These are phyloP conservation scores for Geosmithia flava DNA, from an alignment of 2,329 filamentous ascomycete genomes.

Conservation along the genomic window DNA sequence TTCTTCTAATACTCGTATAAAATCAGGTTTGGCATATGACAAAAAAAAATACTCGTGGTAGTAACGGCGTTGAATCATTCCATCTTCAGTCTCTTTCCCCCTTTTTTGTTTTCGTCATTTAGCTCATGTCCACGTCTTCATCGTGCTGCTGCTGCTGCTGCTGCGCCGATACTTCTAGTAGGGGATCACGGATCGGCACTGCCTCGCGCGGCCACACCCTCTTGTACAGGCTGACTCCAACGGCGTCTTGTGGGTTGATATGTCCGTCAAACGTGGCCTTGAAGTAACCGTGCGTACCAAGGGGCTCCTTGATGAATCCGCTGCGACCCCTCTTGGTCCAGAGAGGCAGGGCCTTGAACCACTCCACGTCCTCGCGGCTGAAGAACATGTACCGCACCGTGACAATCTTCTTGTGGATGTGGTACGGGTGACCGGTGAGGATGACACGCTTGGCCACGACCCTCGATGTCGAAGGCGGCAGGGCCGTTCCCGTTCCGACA, in stretches of 20 bases:
- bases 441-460: slow-evolving; percentile 91
- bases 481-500: slow-evolving; percentile 75
- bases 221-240: slow-evolving; percentile 85
- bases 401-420: slow-evolving; percentile 96
- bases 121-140: slow-evolving; percentile 22
- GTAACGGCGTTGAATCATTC: slow-evolving; percentile 3
- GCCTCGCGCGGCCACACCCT: slow-evolving; percentile 69
- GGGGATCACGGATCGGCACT: slow-evolving; percentile 26
- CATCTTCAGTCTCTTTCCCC: not conserved
- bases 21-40: not conserved
- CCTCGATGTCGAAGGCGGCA: slow-evolving; percentile 63
- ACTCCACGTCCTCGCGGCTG: slow-evolving; percentile 85
- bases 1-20: not conserved
- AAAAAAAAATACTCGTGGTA: not conserved
- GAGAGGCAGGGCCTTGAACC: slow-evolving; percentile 93
- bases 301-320: slow-evolving; percentile 84
- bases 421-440: slow-evolving; percentile 90
- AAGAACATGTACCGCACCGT: slow-evolving; percentile 99
- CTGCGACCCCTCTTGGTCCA: slow-evolving; percentile 86
- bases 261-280: slow-evolving; percentile 95
- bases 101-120: not conserved
- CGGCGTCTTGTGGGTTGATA: slow-evolving; percentile 90
- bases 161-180: slow-evolving; percentile 21
- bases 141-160: slow-evolving; percentile 3
- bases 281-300: slow-evolving; percentile 99